These are phyloP conservation scores for Brasenia schreberi DNA, from an alignment of 164 flowering plant genomes.

Conservation along the genomic window DNA sequence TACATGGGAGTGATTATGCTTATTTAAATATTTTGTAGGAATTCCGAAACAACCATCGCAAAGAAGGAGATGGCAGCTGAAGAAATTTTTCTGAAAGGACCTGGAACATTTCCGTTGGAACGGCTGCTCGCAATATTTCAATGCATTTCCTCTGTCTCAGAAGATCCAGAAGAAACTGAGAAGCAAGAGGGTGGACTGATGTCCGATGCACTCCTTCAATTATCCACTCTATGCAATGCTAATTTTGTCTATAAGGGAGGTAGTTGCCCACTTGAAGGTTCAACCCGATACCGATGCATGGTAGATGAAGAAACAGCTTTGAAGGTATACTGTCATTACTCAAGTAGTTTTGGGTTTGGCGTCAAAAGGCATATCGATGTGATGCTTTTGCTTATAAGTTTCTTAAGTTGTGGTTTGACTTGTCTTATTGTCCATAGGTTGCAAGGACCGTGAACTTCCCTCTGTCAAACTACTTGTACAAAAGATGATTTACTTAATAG, in stretches of 20 bases:
- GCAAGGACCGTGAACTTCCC: slow-evolving; percentile 88
- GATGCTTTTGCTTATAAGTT: not conserved
- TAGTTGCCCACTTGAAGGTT: slow-evolving; percentile 86
- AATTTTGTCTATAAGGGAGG: slow-evolving; percentile 78
- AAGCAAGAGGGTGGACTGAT: slow-evolving; percentile 27
- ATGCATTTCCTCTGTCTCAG: slow-evolving; percentile 67
- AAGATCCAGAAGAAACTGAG: slow-evolving; percentile 36
- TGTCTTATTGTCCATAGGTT: slow-evolving; percentile 36
- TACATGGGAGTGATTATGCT: too few relatives aligned
- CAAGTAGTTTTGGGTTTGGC: too few relatives aligned
- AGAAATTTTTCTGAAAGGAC: slow-evolving; percentile 77
- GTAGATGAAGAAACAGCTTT: slow-evolving; percentile 72
- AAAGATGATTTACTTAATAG: slow-evolving; percentile 23
- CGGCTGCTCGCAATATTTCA: slow-evolving; percentile 88
- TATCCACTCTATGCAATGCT: slow-evolving; percentile 88
- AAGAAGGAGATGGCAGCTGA: slow-evolving; percentile 60
- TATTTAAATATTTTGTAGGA: slow-evolving; percentile 20
- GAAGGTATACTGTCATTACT: slow-evolving; percentile 31
- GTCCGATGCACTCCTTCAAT: slow-evolving; percentile 81
- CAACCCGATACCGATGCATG: slow-evolving; percentile 63
- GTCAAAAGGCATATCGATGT: not conserved
- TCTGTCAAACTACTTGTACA: slow-evolving; percentile 61
- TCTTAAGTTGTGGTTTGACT: not conserved
- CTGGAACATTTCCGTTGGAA: slow-evolving; percentile 90
- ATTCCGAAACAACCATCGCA: slow-evolving; percentile 45